Conservation (phyloP, 805 yeast genomes). For the Wickerhamiella occidentalis region DNA sequence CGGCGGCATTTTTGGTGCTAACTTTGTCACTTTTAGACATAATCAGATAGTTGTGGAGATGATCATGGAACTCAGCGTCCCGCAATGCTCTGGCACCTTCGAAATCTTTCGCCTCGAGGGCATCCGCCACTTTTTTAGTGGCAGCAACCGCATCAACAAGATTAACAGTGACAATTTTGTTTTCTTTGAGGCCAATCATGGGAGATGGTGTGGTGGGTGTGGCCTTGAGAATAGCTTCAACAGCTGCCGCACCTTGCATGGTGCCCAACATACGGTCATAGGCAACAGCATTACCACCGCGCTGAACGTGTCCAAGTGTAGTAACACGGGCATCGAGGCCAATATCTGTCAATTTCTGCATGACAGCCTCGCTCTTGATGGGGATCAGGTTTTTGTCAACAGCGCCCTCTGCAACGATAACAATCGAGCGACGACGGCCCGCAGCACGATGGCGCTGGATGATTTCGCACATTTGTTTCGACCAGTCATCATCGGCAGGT, state of each 20-base stretch:
- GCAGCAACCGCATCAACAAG: conserved; percentile 79
- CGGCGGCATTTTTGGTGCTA: conserved; percentile 34
- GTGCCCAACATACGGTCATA: conserved; percentile 86
- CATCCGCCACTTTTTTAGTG: conserved; percentile 82
- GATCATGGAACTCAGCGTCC: conserved; percentile 78
- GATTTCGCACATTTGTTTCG: conserved; percentile 60
- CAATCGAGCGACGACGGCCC: conserved; percentile 90
- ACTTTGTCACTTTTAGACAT: conserved; percentile 64
- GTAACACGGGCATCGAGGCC: conserved; percentile 94
- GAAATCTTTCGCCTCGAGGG: conserved; percentile 68
- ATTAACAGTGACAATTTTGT: conserved; percentile 72
- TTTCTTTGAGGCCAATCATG: conserved; percentile 80
- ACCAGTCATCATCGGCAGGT: conserved; percentile 63
- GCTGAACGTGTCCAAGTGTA: conserved; percentile 92
- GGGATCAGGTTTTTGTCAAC: conserved; percentile 69
- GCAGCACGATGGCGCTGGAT: conserved; percentile 67
- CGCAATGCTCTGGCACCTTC: conserved; percentile 77
- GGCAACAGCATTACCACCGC: conserved; percentile 98
- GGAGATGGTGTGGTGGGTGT: conserved; percentile 92
- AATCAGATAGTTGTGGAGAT: conserved; percentile 57
- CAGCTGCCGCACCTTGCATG: conserved; percentile 95
- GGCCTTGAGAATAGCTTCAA: conserved; percentile 75
- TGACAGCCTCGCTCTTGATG: conserved; percentile 68
- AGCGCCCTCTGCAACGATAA: conserved; percentile 98
- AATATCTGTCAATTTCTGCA: conserved; percentile 65